Evolutionary conservation across 306 rosid species (phyloP).

Genomic region (Cucumis melo): DNA sequence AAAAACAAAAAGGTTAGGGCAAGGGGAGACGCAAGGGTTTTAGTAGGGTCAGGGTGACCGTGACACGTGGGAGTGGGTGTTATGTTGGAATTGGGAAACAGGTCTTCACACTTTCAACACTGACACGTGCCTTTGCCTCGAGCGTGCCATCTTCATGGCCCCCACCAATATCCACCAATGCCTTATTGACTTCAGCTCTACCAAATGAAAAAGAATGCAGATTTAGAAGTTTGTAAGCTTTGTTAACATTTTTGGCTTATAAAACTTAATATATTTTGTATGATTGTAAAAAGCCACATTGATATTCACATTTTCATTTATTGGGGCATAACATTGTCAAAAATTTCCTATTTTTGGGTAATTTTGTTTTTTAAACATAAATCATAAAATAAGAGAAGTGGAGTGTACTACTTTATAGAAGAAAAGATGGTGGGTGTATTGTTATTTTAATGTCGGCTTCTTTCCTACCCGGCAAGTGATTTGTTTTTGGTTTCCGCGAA

Average conservation of each 20-base stretch:
- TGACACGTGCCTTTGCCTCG: not conserved
- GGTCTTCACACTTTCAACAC: not conserved
- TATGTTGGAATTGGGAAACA: not conserved
- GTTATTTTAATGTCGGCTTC: slow-evolving; percentile 6
- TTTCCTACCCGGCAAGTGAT: slow-evolving; percentile 12
- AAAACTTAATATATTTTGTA: too few relatives aligned
- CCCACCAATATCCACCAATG: not conserved
- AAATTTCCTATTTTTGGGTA: too few relatives aligned
- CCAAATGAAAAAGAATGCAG: too few relatives aligned
- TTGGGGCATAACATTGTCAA: too few relatives aligned
- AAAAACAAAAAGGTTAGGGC: not conserved
- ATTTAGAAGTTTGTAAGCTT: too few relatives aligned
- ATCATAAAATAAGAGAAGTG: not conserved
- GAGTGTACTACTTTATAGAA: too few relatives aligned
- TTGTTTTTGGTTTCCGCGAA: not conserved
- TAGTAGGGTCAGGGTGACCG: not conserved
- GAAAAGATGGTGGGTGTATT: not conserved
- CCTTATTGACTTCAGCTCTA: not conserved
- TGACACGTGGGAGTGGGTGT: not conserved
- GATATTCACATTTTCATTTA: too few relatives aligned
- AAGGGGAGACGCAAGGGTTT: not conserved
- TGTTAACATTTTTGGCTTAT: too few relatives aligned
- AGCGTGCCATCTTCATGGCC: not conserved
- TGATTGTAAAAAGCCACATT: too few relatives aligned
- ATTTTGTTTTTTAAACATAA: too few relatives aligned